These are phyloP conservation scores for Penicillium psychrosexuale DNA, from an alignment of 2,329 filamentous ascomycete species.

Conservation along the genomic window DNA sequence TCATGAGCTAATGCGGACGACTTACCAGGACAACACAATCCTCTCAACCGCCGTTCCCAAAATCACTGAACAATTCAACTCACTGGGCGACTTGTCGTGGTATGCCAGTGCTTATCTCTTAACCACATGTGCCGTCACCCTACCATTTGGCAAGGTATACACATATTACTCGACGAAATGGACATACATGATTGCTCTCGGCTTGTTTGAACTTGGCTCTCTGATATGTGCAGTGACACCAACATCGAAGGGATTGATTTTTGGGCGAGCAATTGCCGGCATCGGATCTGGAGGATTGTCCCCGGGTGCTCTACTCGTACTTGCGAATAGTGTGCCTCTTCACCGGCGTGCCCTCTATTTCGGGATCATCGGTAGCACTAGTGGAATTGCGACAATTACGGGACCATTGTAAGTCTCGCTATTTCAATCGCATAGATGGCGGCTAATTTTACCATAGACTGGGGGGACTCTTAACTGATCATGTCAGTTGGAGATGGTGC, in stretches of 20 bases:
- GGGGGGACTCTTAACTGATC: constrained; percentile 45
- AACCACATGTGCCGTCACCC: constrained; percentile 42
- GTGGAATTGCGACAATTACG: constrained; percentile 44
- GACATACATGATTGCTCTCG: constrained; percentile 40
- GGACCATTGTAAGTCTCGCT: constrained; percentile 34
- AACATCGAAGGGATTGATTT: constrained; percentile 38
- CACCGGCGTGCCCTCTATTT: constrained; percentile 41
- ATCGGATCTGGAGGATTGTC: constrained; percentile 40
- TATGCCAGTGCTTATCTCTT: constrained; percentile 48
- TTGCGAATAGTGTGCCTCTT: constrained; percentile 41
- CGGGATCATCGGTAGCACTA: constrained; percentile 43
- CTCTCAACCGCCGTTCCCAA: constrained; percentile 48
- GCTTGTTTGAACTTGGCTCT: constrained; percentile 45
- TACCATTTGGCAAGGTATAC: constrained; percentile 46
- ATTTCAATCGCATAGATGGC: too few species aligned
- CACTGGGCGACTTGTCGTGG: constrained; percentile 48
- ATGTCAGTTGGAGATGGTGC: constrained; percentile 45
- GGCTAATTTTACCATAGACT: constrained; percentile 25
- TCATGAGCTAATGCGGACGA: background rate
- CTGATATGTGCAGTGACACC: constrained; percentile 39
- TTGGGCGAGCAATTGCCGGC: constrained; percentile 44
- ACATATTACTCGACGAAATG: constrained; percentile 45
- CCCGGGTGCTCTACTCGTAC: constrained; percentile 40
- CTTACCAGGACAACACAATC: constrained; percentile 40
- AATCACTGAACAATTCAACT: constrained; percentile 49